Percentiles rank a stretch among this genome's conserved stretches.
Evolutionary conservation across 345 rosid genomes (phyloP).

Genomic region (Citrus glauca): DNA sequence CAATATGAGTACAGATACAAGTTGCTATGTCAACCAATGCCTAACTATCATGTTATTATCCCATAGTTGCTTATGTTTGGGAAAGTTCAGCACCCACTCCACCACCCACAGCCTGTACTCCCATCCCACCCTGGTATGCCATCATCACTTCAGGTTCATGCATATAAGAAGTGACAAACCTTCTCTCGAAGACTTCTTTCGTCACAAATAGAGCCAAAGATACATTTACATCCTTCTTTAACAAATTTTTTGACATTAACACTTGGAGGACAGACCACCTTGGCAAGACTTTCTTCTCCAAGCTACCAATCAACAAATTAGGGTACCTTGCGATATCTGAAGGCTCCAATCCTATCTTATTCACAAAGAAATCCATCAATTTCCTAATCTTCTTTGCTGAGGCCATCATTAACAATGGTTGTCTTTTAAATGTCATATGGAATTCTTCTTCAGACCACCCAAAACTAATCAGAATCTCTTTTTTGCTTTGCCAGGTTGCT

Average conservation of each 20-base stretch:
- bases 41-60: background rate
- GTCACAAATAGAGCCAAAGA: background rate
- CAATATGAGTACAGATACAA: background rate
- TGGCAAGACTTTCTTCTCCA: slow-evolving; percentile 24
- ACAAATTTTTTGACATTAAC: slow-evolving; percentile 18
- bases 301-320: slow-evolving; percentile 20
- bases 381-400: slow-evolving; percentile 23
- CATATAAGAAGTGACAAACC: slow-evolving; percentile 10
- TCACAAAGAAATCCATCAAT: slow-evolving; percentile 24
- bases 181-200: slow-evolving; percentile 11
- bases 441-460: slow-evolving; percentile 34
- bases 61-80: background rate
- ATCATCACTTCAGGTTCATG: slow-evolving; percentile 21
- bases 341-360: slow-evolving; percentile 19
- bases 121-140: slow-evolving; percentile 11
- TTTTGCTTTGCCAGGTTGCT: slow-evolving; percentile 16
- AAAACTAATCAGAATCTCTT: slow-evolving; percentile 20
- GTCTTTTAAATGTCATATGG: slow-evolving; percentile 16
- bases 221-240: slow-evolving; percentile 4
- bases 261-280: slow-evolving; percentile 24
- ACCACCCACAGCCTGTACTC: background rate
- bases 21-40: background rate
- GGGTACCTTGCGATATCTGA: slow-evolving; percentile 23
- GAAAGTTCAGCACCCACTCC: background rate
- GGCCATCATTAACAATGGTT: slow-evolving; percentile 14